Conservation (phyloP, 2,329 filamentous ascomycete genomes). For the Periconia macrospinosa region DNA sequence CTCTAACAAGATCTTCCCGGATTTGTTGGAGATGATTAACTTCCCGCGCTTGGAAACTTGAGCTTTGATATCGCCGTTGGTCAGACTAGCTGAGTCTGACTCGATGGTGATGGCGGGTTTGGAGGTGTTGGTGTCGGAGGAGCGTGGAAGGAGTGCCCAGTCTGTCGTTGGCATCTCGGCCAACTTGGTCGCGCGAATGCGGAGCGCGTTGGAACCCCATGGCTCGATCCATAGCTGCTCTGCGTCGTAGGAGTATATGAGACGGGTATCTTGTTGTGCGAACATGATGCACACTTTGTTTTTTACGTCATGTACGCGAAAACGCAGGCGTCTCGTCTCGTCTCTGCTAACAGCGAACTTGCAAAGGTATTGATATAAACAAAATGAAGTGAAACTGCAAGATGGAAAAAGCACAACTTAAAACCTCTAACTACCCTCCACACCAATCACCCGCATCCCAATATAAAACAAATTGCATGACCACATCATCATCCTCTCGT, state of each 20-base stretch:
- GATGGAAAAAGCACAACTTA: too few species aligned
- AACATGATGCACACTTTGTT: conserved; percentile 22
- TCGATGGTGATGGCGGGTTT: conserved; percentile 12
- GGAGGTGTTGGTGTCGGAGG: neutral
- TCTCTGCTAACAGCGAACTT: too few species aligned
- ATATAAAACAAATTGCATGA: too few species aligned
- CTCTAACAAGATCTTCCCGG: conserved; percentile 51
- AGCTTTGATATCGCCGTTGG: conserved; percentile 55
- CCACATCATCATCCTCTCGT: too few species aligned
- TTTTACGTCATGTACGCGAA: too few species aligned
- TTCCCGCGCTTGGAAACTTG: conserved; percentile 53
- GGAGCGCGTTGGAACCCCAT: conserved; percentile 53
- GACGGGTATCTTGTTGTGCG: conserved; percentile 56
- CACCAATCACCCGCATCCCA: too few species aligned
- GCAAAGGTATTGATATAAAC: neutral
- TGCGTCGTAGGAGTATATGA: conserved; percentile 61
- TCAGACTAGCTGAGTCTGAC: conserved; percentile 43
- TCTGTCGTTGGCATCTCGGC: conserved; percentile 26
- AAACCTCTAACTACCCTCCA: too few species aligned
- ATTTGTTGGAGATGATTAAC: conserved; percentile 50
- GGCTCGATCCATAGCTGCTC: conserved; percentile 53
- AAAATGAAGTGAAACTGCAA: neutral
- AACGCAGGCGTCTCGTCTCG: too few species aligned
- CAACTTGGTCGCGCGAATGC: conserved; percentile 51
- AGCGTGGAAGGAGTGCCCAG: conserved; percentile 25